A percentile compares a stretch with the other conserved stretches of the same genome.
Evolutionary conservation across 2,329 filamentous ascomycete genomes (phyloP).

Genomic region (Aciculosporium take): DNA sequence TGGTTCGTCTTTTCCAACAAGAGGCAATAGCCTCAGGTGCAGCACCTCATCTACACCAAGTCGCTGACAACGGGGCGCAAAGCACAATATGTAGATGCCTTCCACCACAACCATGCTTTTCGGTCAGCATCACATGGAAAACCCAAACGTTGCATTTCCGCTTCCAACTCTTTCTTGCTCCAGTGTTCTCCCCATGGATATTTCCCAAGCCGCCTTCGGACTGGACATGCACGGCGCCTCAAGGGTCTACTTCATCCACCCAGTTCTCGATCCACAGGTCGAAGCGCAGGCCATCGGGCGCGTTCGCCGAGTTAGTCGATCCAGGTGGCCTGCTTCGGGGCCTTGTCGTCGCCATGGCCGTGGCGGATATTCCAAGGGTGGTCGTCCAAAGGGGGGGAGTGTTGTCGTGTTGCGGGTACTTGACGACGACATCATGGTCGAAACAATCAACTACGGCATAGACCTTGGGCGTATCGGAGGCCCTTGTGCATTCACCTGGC

Average conservation of each 20-base stretch:
- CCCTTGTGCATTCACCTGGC: too few relatives aligned
- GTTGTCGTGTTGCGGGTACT: too few relatives aligned
- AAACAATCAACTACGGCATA: too few relatives aligned
- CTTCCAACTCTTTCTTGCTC: conserved; percentile 1
- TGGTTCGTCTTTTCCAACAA: too few relatives aligned
- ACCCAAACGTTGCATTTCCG: neutral
- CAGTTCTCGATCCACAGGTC: conserved; percentile 70
- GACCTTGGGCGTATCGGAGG: too few relatives aligned
- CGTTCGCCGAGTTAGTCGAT: conserved; percentile 76
- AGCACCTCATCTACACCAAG: conserved; percentile 54
- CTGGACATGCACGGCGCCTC: conserved; percentile 74
- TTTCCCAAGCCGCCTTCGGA: conserved; percentile 78
- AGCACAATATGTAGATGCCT: conserved; percentile 63
- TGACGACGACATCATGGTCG: too few relatives aligned
- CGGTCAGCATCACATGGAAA: conserved; percentile 22
- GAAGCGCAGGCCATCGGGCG: conserved; percentile 88
- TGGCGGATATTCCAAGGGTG: too few relatives aligned
- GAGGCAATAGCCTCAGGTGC: conserved; percentile 36
- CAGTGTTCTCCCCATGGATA: conserved; percentile 74
- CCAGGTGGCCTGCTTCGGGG: too few relatives aligned
- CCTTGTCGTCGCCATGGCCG: too few relatives aligned
- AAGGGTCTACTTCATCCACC: conserved; percentile 77
- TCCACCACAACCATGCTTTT: conserved; percentile 55
- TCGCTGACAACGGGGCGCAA: conserved; percentile 45
- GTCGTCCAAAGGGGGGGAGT: too few relatives aligned